Evolutionary conservation across 2,329 filamentous ascomycete genomes (phyloP).

Genomic region (Aschersonia sp.): DNA sequence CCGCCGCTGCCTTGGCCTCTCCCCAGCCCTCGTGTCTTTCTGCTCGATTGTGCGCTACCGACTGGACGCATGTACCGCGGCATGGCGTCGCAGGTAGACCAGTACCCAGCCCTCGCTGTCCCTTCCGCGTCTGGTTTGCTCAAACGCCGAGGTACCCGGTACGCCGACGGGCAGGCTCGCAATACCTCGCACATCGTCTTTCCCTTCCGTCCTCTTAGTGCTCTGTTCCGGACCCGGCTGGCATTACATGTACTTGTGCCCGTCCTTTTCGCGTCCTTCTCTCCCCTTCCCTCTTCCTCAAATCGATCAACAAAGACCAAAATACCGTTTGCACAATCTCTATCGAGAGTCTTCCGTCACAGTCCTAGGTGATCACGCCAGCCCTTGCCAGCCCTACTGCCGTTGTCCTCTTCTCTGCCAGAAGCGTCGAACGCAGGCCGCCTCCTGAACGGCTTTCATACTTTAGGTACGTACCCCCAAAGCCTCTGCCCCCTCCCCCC

Average conservation of each 20-base stretch:
- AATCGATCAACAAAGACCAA: constrained; percentile 34
- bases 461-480: constrained; percentile 12
- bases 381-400: constrained; percentile 21
- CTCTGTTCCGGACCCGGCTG: constrained; percentile 8
- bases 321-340: constrained; percentile 35
- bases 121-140: not conserved
- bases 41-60: not conserved
- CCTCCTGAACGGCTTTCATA: constrained; percentile 13
- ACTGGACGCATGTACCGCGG: not conserved
- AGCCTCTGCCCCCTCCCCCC: not conserved
- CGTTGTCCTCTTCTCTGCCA: constrained; percentile 11
- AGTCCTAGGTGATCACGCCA: constrained; percentile 43
- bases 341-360: constrained; percentile 44
- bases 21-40: not conserved
- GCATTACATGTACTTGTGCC: not conserved
- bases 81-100: not conserved
- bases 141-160: not conserved
- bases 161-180: not conserved
- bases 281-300: constrained; percentile 20
- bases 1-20: not conserved
- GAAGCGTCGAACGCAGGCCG: constrained; percentile 10
- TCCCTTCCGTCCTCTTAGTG: constrained; percentile 1
- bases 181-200: not conserved
- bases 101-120: not conserved
- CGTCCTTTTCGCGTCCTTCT: constrained; percentile 14